A percentile compares a stretch with the other conserved stretches of the same genome.
Evolutionary conservation across 192 early-diverging fungal genomes (phyloP).

Genomic region (Backusella circina): DNA sequence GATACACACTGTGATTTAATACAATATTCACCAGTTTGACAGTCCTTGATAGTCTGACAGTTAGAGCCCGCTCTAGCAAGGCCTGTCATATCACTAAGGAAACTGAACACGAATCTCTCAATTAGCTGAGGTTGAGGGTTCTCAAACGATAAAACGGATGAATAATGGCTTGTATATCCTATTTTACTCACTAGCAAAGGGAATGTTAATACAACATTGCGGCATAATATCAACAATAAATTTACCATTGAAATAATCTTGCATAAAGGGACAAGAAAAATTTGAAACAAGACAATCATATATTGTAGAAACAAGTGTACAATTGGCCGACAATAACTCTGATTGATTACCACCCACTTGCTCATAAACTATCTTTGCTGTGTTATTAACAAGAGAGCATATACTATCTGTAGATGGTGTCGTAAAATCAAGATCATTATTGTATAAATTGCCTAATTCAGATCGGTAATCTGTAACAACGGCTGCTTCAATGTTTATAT

Average conservation of each 20-base stretch:
- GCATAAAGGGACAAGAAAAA: constrained; percentile 54
- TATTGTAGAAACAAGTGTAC: constrained; percentile 46
- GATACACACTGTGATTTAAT: constrained; percentile 37
- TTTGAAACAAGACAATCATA: constrained; percentile 65
- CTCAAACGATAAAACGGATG: constrained; percentile 39
- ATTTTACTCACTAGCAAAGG: constrained; percentile 10
- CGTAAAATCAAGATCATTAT: constrained; percentile 46
- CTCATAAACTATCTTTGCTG: constrained; percentile 53
- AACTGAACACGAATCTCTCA: constrained; percentile 46
- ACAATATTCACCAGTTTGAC: constrained; percentile 38
- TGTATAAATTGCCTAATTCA: constrained; percentile 54
- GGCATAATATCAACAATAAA: background rate
- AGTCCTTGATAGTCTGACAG: constrained; percentile 23
- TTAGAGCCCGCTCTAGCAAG: constrained; percentile 2
- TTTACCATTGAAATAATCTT: constrained; percentile 45
- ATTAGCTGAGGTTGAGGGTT: constrained; percentile 33
- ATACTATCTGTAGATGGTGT: constrained; percentile 20
- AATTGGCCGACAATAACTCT: constrained; percentile 44
- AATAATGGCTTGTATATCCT: constrained; percentile 41
- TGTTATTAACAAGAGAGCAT: constrained; percentile 58
- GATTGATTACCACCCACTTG: constrained; percentile 37
- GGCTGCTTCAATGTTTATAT: constrained; percentile 56
- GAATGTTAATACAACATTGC: background rate
- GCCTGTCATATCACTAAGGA: constrained; percentile 39
- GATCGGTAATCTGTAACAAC: constrained; percentile 60